A percentile compares a stretch with the other conserved stretches of the same genome.
These are phyloP conservation scores for Ascodesmis nigricans DNA, from an alignment of 495 filamentous ascomycete genomes.

Conservation along the genomic window DNA sequence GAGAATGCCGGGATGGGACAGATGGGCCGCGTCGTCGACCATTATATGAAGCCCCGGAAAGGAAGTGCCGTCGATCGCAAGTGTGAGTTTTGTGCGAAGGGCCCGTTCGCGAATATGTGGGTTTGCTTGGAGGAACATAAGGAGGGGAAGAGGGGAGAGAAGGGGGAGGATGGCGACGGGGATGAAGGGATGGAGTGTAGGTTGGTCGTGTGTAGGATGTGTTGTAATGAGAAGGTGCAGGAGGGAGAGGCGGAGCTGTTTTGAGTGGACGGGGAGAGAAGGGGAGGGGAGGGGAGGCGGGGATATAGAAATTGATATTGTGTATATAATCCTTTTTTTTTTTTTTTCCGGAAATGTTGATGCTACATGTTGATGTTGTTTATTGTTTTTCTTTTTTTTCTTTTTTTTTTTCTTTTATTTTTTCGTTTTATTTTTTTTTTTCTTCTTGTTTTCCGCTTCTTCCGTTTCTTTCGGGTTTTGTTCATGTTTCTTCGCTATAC, in stretches of 20 bases:
- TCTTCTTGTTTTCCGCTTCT: too few species aligned
- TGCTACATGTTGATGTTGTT: slow-evolving; percentile 15
- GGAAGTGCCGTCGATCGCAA: slow-evolving; percentile 15
- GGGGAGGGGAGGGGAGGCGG: slow-evolving; percentile 4
- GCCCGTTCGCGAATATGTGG: slow-evolving; percentile 21
- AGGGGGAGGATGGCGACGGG: background rate
- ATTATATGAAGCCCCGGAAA: slow-evolving; percentile 18
- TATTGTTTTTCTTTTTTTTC: slow-evolving; percentile 9
- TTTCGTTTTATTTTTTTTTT: slow-evolving; percentile 1
- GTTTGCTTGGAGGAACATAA: slow-evolving; percentile 17
- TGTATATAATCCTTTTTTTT: slow-evolving; percentile 3
- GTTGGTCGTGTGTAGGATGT: slow-evolving; percentile 20
- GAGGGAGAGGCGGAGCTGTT: slow-evolving; percentile 16
- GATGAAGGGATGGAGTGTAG: slow-evolving; percentile 5
- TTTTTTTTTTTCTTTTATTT: slow-evolving; percentile 2
- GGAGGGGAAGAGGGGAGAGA: background rate
- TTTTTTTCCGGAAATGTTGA: slow-evolving; percentile 3
- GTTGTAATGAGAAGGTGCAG: slow-evolving; percentile 21
- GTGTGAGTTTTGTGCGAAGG: slow-evolving; percentile 19
- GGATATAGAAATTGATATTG: too few species aligned
- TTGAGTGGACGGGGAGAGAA: slow-evolving; percentile 5
- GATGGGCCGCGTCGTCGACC: slow-evolving; percentile 13
- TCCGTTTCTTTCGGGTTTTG: too few species aligned
- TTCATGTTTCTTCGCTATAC: too few species aligned
- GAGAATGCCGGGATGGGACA: background rate